phyloP scores from a whole-genome alignment of 2,329 filamentous ascomycete species.

The Cryphonectria japonica region DNA sequence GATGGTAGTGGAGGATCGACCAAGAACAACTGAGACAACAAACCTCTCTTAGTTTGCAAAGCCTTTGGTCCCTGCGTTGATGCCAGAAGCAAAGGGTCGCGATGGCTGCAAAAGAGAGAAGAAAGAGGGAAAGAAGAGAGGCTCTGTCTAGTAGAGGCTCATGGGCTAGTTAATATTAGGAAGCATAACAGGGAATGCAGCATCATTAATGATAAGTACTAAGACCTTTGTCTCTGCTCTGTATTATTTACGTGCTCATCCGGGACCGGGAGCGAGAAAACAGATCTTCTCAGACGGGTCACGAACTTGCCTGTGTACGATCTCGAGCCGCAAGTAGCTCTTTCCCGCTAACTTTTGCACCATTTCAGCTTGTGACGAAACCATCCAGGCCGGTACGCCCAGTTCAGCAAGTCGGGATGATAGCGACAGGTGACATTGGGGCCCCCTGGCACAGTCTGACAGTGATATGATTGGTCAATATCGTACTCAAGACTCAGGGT shows the following conservation, averaged over 20 bases:
- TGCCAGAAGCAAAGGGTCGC: neutral
- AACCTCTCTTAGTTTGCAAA: neutral
- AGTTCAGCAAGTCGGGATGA: neutral
- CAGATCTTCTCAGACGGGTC: neutral
- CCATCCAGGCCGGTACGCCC: neutral
- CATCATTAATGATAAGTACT: neutral
- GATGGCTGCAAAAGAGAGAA: neutral
- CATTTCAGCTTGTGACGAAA: conserved; percentile 4
- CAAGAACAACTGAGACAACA: neutral
- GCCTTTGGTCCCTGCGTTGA: neutral
- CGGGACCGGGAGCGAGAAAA: neutral
- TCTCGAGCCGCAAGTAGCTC: neutral
- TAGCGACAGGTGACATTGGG: conserved; percentile 10
- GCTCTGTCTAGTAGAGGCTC: neutral
- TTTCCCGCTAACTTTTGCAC: neutral
- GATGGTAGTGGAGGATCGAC: neutral
- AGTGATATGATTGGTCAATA: conserved; percentile 12
- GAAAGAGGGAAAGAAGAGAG: neutral
- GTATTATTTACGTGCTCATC: neutral
- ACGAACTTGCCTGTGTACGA: neutral
- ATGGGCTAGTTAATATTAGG: neutral
- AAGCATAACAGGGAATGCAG: neutral
- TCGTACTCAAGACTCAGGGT: neutral
- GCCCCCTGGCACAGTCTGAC: neutral
- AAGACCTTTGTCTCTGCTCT: neutral